phyloP scores from a whole-genome alignment of 768 basidiomycete species.

The Omphalotus guepiniiformis region DNA sequence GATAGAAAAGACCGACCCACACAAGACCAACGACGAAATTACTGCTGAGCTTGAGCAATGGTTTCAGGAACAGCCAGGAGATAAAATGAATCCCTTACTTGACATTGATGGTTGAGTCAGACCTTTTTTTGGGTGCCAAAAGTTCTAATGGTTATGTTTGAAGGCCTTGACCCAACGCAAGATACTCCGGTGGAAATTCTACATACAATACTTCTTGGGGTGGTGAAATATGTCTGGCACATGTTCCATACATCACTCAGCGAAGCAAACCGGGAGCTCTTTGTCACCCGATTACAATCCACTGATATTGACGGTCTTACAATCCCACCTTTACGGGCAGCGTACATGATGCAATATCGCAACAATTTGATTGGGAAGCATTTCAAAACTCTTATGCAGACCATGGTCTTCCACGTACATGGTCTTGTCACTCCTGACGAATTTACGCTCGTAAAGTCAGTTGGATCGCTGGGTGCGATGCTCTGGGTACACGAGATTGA shows the following conservation, averaged over 20 bases:
- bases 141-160: too few species aligned
- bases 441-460: slow-evolving; percentile 25
- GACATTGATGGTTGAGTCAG: slow-evolving; percentile 19
- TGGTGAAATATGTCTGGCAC: slow-evolving; percentile 42
- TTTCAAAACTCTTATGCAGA: slow-evolving; percentile 37
- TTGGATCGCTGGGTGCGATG: slow-evolving; percentile 30
- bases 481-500: slow-evolving; percentile 39
- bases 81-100: slow-evolving; percentile 29
- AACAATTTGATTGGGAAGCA: slow-evolving; percentile 39
- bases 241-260: slow-evolving; percentile 26
- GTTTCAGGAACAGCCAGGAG: slow-evolving; percentile 18
- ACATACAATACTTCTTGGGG: slow-evolving; percentile 39
- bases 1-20: slow-evolving; percentile 18
- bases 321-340: slow-evolving; percentile 30
- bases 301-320: slow-evolving; percentile 27
- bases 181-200: slow-evolving; percentile 41
- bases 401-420: slow-evolving; percentile 32
- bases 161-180: slow-evolving; percentile 13
- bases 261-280: slow-evolving; percentile 19
- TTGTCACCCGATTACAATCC: slow-evolving; percentile 26
- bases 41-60: slow-evolving; percentile 22
- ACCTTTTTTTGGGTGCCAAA: not conserved
- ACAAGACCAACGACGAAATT: slow-evolving; percentile 14
- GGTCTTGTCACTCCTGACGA: slow-evolving; percentile 22
- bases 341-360: slow-evolving; percentile 40